phyloP scores from a whole-genome alignment of 2,329 filamentous ascomycete genomes.

The Colletotrichum navitas region DNA sequence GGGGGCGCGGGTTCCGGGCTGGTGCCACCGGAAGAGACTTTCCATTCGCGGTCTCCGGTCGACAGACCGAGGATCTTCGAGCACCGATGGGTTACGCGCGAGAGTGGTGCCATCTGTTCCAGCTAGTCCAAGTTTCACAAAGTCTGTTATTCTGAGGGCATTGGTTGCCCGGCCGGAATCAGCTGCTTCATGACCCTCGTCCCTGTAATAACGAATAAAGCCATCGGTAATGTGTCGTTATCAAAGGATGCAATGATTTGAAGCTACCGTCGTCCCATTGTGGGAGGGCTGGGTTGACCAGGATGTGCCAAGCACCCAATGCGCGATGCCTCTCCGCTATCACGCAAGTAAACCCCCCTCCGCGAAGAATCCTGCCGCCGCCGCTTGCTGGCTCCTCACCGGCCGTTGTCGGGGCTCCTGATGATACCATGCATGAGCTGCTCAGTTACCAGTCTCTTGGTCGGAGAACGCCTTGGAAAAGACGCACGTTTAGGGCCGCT shows the following conservation, averaged over 20 bases:
- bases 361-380: not conserved
- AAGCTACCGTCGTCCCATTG: no score
- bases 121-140: not conserved
- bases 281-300: no score
- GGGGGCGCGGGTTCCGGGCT: not conserved
- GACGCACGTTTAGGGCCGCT: slow-evolving; percentile 40
- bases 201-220: not conserved
- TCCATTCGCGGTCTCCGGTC: not conserved
- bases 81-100: not conserved
- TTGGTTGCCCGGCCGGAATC: no score
- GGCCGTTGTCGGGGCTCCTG: no score
- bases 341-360: slow-evolving; percentile 22
- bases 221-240: no score
- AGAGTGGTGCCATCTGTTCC: not conserved
- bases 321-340: no score
- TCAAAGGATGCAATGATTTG: slow-evolving; percentile 9
- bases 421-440: no score
- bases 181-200: not conserved
- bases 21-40: no score
- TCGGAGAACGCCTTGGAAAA: no score
- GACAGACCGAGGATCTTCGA: not conserved
- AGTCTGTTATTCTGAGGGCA: not conserved
- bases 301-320: no score
- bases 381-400: no score
- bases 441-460: no score